Evolutionary conservation across 306 rosid genomes (phyloP).

Genomic region (Quercus suber): DNA sequence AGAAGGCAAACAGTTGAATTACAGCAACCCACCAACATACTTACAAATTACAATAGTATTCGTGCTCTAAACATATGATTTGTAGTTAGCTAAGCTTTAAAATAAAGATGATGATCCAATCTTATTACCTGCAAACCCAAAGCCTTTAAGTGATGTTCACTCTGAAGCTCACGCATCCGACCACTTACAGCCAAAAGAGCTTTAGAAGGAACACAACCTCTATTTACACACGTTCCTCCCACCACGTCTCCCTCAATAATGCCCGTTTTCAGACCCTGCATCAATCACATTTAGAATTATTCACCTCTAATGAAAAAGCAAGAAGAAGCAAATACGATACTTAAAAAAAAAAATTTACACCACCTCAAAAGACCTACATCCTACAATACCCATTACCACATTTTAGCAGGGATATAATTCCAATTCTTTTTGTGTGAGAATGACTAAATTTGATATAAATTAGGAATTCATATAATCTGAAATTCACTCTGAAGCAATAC

Average conservation of each 20-base stretch:
- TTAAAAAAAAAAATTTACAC: background rate
- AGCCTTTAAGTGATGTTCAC: constrained; percentile 83
- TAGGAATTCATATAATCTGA: background rate
- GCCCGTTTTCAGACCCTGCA: constrained; percentile 95
- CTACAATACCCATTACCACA: background rate
- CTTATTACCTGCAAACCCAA: constrained; percentile 80
- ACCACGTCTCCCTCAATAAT: constrained; percentile 93
- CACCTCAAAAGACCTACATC: background rate
- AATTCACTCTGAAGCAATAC: background rate
- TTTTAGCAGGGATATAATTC: background rate
- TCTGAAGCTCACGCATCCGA: constrained; percentile 93
- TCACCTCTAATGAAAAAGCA: background rate
- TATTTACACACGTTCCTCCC: constrained; percentile 96
- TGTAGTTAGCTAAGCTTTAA: background rate
- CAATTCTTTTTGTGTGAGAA: background rate
- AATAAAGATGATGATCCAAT: constrained; percentile 1
- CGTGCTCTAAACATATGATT: background rate
- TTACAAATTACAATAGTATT: background rate
- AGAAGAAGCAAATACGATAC: background rate
- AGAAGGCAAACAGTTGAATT: constrained; percentile 2
- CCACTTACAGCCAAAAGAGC: constrained; percentile 99
- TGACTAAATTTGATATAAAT: background rate
- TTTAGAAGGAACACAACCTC: constrained; percentile 98
- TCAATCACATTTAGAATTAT: constrained; percentile 1
- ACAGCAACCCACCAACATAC: background rate